Evolutionary conservation across 1,284 basidiomycete species (phyloP).

Genomic region (Sporisorium graminicola): DNA sequence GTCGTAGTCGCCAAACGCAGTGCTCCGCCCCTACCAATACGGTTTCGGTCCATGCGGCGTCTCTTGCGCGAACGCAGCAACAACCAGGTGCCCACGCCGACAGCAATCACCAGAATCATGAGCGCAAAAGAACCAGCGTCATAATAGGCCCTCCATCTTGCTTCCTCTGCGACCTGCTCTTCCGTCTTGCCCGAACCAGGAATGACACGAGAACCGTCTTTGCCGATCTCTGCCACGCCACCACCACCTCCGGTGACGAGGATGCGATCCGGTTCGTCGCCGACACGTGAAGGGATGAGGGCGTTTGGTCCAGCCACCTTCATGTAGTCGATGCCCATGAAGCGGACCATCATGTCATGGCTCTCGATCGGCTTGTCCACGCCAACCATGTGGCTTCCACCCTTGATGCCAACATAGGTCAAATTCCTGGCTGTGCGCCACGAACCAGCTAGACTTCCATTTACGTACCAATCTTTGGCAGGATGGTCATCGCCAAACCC

Average conservation of each 20-base stretch:
- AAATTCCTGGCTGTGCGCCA: slow-evolving; percentile 90
- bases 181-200: slow-evolving; percentile 70
- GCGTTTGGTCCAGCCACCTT: slow-evolving; percentile 79
- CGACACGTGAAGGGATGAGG: slow-evolving; percentile 81
- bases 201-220: slow-evolving; percentile 69
- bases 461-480: slow-evolving; percentile 79
- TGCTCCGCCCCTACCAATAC: slow-evolving; percentile 35
- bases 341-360: slow-evolving; percentile 90
- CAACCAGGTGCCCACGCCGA: slow-evolving; percentile 79
- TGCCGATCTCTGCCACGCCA: slow-evolving; percentile 31
- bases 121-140: slow-evolving; percentile 89
- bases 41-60: slow-evolving; percentile 26
- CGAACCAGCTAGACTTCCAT: slow-evolving; percentile 82
- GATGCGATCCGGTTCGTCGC: slow-evolving; percentile 74
- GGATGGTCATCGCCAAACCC: slow-evolving; percentile 72
- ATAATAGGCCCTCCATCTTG: slow-evolving; percentile 65
- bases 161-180: slow-evolving; percentile 64
- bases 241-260: slow-evolving; percentile 55
- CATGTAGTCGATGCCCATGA: slow-evolving; percentile 79
- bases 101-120: slow-evolving; percentile 80
- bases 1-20: slow-evolving; percentile 34
- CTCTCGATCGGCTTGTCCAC: slow-evolving; percentile 88
- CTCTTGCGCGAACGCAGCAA: slow-evolving; percentile 78
- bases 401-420: slow-evolving; percentile 87
- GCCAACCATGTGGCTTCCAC: slow-evolving; percentile 77